Base-by-base conservation (phyloP, 73 alveolate genomes). In the Paramecium pentaurelia region DNA sequence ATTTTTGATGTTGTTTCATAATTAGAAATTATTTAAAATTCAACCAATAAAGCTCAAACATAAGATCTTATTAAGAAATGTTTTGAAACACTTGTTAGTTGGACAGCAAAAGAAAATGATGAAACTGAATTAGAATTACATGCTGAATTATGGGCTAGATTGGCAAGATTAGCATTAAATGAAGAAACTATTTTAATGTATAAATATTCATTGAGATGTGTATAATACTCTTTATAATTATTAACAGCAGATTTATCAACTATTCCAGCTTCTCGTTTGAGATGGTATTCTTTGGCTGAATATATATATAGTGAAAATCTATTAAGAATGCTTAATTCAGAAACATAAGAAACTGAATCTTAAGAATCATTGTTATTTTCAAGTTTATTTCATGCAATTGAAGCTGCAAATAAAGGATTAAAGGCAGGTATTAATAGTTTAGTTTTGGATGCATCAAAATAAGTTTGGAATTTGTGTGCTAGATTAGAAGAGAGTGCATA, bases 221-320 rank as follows among this genome's bases (percentile, higher is more conserved):
- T 99, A 4, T 98, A 98, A 92, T 95, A 93, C 58, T 96, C 98
- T 71, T 93, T 97, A 30, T 96, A 84, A 34, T 45, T 89, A 44
- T 30, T 89, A 6, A 68, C 71, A 25, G 27, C 85, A 25, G 94
- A 89, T 89, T 47, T 89, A 25, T 44, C 71, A 6, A 95, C 94
- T 58, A 96, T 97, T 70, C 98, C 99, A 30, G 95, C 96, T 38
- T 95, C 97, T 22, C 87, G 99, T 93, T 95, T 97, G 60, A 97
- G 99, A 90, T 98, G 99, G 99, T 98, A 98, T 93, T 95, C 99
- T 51, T 96, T 98, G 9, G 99, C 99, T 86, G 98, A 97, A 92
- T 92, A 96, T 68, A 92, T 98, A 77, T 97, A 97, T 68, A 99
- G 99, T 40, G 99, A 98, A 93, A 94, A 98, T 22, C 86, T 98